These are phyloP conservation scores for Suaeda aralocaspica DNA, from an alignment of 148 eudicot genomes.

Conservation along the genomic window DNA sequence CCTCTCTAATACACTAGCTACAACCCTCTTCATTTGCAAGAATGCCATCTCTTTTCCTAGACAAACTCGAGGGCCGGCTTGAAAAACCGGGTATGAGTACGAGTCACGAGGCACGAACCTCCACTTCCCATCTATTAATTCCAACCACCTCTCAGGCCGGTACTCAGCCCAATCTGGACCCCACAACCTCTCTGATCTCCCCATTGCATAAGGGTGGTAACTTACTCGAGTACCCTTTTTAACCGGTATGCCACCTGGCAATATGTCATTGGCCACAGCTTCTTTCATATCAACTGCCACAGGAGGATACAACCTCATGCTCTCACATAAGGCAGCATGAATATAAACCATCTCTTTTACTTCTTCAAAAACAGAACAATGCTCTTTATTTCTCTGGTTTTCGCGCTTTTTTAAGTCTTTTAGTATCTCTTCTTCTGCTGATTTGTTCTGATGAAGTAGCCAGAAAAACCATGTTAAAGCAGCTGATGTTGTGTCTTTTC, in stretches of 20 bases:
- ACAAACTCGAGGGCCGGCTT: conserved; percentile 43
- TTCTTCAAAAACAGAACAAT: conserved; percentile 7
- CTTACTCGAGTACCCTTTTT: conserved; percentile 36
- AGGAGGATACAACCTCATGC: conserved; percentile 50
- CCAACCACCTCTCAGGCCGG: conserved; percentile 35
- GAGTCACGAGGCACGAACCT: conserved; percentile 32
- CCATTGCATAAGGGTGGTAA: conserved; percentile 46
- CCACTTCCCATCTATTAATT: conserved; percentile 11
- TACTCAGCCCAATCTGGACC: conserved; percentile 33
- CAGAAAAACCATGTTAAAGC: conserved; percentile 51
- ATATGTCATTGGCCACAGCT: conserved; percentile 26
- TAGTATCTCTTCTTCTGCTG: conserved; percentile 27
- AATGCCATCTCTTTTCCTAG: conserved; percentile 48
- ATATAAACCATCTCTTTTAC: conserved; percentile 29
- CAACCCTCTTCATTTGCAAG: conserved; percentile 46
- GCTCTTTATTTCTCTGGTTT: not conserved
- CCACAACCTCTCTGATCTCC: conserved; percentile 41
- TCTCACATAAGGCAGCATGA: conserved; percentile 42
- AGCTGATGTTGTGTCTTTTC: conserved; percentile 37
- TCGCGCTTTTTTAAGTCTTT: conserved; percentile 19
- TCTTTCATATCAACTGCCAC: conserved; percentile 35
- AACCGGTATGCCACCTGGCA: conserved; percentile 41
- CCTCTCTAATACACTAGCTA: conserved; percentile 30
- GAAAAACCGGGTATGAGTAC: conserved; percentile 41
- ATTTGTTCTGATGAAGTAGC: conserved; percentile 25